phyloP scores from a whole-genome alignment of 805 yeast species.

The Priceomyces haplophilus region DNA sequence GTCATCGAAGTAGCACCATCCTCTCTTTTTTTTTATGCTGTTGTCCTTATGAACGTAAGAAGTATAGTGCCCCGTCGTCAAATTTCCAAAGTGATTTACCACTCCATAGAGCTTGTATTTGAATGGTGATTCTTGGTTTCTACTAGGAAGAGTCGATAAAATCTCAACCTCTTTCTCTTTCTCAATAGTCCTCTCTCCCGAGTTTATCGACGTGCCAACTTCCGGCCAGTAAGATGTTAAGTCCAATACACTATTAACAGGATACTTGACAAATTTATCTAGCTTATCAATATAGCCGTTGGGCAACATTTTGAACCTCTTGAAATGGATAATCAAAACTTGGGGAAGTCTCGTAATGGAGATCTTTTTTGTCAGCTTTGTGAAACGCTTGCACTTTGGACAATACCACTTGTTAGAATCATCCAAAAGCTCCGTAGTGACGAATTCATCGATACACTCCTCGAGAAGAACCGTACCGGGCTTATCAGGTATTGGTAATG shows the following conservation, averaged over 20 bases:
- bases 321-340: slow-evolving; percentile 77
- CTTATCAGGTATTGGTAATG: slow-evolving; percentile 71
- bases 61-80: slow-evolving; percentile 88
- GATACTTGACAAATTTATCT: slow-evolving; percentile 66
- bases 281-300: slow-evolving; percentile 53
- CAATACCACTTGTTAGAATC: slow-evolving; percentile 85
- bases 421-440: slow-evolving; percentile 67
- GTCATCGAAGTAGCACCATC: slow-evolving; percentile 87
- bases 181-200: slow-evolving; percentile 21
- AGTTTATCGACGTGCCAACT: slow-evolving; percentile 28
- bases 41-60: slow-evolving; percentile 64
- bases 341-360: slow-evolving; percentile 76
- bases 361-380: slow-evolving; percentile 65
- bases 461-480: slow-evolving; percentile 39
- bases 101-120: slow-evolving; percentile 74
- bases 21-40: slow-evolving; percentile 41
- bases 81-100: slow-evolving; percentile 78
- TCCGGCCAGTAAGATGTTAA: slow-evolving; percentile 72
- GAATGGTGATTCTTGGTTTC: slow-evolving; percentile 82
- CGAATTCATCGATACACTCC: slow-evolving; percentile 76
- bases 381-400: slow-evolving; percentile 63
- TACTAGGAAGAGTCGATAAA: slow-evolving; percentile 49
- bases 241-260: slow-evolving; percentile 54
- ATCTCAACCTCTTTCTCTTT: slow-evolving; percentile 43
- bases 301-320: slow-evolving; percentile 60